These are phyloP conservation scores for Schizopora paradoxa DNA, from an alignment of 1,284 basidiomycete genomes.

Conservation along the genomic window DNA sequence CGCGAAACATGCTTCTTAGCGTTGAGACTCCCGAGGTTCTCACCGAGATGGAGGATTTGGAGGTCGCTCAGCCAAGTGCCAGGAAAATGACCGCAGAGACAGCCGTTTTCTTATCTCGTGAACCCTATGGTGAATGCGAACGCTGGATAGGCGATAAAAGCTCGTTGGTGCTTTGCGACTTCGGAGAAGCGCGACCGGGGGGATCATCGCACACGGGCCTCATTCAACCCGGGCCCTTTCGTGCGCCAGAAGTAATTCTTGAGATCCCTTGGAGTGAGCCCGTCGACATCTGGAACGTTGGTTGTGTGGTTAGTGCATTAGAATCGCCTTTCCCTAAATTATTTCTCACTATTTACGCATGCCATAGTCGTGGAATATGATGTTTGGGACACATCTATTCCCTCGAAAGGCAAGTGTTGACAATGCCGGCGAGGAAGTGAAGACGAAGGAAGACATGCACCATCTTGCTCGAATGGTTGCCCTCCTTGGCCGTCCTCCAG, in stretches of 20 bases:
- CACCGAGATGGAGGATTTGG: constrained; percentile 16
- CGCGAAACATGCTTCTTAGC: too few relatives aligned
- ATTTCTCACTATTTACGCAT: constrained; percentile 1
- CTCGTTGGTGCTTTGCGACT: constrained; percentile 11
- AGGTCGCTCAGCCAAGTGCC: constrained; percentile 18
- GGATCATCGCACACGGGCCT: constrained; percentile 2
- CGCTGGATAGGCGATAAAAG: constrained; percentile 19
- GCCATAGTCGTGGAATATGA: constrained; percentile 22
- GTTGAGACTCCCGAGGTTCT: too few relatives aligned
- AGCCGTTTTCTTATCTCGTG: too few relatives aligned
- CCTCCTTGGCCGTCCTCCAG: constrained; percentile 23
- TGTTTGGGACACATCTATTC: constrained; percentile 22
- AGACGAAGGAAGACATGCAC: constrained; percentile 14
- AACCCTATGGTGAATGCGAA: too few relatives aligned
- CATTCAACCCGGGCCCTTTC: constrained; percentile 23
- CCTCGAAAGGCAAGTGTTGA: too few relatives aligned
- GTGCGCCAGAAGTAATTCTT: constrained; percentile 25
- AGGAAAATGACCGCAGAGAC: too few relatives aligned
- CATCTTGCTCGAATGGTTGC: constrained; percentile 25
- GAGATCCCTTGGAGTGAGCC: constrained; percentile 22
- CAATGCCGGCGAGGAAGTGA: constrained; percentile 10
- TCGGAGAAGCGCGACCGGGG: constrained; percentile 10
- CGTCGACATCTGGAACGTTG: constrained; percentile 27
- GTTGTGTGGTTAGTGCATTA: constrained; percentile 20
- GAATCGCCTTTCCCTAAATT: neutral